These are phyloP conservation scores for Takashimella tepidaria DNA, from an alignment of 1,284 basidiomycete species.

Conservation along the genomic window DNA sequence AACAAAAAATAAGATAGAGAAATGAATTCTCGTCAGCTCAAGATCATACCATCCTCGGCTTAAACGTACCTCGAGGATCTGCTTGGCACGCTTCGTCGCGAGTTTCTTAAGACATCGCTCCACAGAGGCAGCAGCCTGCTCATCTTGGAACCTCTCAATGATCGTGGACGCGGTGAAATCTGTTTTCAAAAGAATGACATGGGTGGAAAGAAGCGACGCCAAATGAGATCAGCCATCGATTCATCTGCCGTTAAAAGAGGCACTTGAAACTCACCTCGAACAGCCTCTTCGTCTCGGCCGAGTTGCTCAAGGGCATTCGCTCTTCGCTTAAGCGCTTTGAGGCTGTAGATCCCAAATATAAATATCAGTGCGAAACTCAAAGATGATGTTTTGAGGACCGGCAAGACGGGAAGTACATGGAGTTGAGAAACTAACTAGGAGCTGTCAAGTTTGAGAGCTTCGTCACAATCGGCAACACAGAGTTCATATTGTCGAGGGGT, in stretches of 20 bases:
- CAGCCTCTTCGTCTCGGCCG: slow-evolving; percentile 65
- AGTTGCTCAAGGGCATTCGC: slow-evolving; percentile 80
- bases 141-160: slow-evolving; percentile 86
- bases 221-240: too few relatives aligned
- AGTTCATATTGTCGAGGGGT: slow-evolving; percentile 73
- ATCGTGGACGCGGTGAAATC: slow-evolving; percentile 97
- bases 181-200: slow-evolving; percentile 47
- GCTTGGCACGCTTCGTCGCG: slow-evolving; percentile 64
- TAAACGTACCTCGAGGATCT: slow-evolving; percentile 53
- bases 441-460: slow-evolving; percentile 77
- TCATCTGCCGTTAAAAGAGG: neutral
- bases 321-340: slow-evolving; percentile 93
- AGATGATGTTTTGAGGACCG: too few relatives aligned
- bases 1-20: too few relatives aligned
- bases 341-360: too few relatives aligned
- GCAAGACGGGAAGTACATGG: neutral
- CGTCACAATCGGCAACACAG: slow-evolving; percentile 86
- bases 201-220: too few relatives aligned
- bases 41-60: neutral
- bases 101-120: slow-evolving; percentile 89
- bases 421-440: slow-evolving; percentile 54
- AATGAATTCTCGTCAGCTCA: neutral
- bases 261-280: slow-evolving; percentile 59
- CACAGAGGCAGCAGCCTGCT: slow-evolving; percentile 70
- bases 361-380: too few relatives aligned